Base-by-base conservation (phyloP, 495 filamentous ascomycete species). In the Xylaria telfairii region DNA sequence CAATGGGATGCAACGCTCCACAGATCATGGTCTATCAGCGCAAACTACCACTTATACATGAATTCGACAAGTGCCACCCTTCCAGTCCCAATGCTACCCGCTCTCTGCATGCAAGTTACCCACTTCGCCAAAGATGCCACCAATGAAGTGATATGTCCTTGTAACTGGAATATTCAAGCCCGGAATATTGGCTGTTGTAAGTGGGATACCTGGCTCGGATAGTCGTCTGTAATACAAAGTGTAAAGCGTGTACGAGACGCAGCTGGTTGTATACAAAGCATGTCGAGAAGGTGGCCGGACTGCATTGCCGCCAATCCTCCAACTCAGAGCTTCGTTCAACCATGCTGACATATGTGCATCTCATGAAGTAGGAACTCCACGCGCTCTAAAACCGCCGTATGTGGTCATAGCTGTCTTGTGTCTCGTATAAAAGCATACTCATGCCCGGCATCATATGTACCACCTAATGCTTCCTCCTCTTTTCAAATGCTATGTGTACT, bases 11-110 rank as follows among this genome's bases (percentile, higher is more conserved):
- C 32, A n/a, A 73, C 76, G 41, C 72, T 65, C 56, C 59, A 60
- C 47, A 70, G 56, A 71, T 76, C 73, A 61, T 71, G 68, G 9
- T 78, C 75, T 57, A 69, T 65, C 37, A 47, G 72, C 28, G 26
- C 47, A 41, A 78, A 74, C 15, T 76, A 61, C 60, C 69, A 78
- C 51, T 71, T 54, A 54, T 51, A 68, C 24, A 82, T 74, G 32
- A 67, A 67, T 51, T 67, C 59, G 59, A 72, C 56, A 67, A 44
- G 54, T 62, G 53, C 64, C 70, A 41, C 56, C 64, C 30, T 72
- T 44, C 64, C 47, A 39, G 56, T 62, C 70, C 66, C 54, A 68
- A 67, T 67, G 66, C 66, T 49, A 42, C 70, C 70, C 49, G 54
- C 46, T 68, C 65, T 68, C 67, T 62, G 53, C 68, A 70, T 70